Evolutionary conservation across 2,329 filamentous ascomycete genomes (phyloP).

Genomic region (Nemania sp.): DNA sequence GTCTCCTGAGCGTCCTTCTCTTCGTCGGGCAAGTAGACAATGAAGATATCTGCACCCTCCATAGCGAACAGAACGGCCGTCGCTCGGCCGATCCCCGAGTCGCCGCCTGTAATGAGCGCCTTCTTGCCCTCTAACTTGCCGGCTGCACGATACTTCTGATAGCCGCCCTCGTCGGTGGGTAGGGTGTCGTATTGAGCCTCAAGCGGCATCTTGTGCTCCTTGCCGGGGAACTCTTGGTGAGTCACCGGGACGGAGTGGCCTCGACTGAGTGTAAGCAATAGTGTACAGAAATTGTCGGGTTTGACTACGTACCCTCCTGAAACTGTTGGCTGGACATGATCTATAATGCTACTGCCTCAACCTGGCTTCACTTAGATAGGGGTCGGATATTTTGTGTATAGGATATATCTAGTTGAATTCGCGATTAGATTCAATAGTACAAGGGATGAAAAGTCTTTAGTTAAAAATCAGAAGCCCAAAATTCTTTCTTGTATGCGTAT

Average conservation of each 20-base stretch:
- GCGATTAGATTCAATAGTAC: neutral
- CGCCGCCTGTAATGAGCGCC: slow-evolving; percentile 84
- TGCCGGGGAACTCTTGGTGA: slow-evolving; percentile 58
- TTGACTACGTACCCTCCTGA: slow-evolving; percentile 49
- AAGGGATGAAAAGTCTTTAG: neutral
- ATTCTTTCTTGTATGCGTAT: neutral
- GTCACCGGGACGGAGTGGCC: slow-evolving; percentile 57
- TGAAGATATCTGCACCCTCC: slow-evolving; percentile 80
- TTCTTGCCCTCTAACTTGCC: slow-evolving; percentile 81
- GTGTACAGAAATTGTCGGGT: neutral
- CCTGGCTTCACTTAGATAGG: neutral
- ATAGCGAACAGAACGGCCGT: slow-evolving; percentile 82
- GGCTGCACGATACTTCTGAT: slow-evolving; percentile 78
- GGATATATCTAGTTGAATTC: no score
- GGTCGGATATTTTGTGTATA: no score
- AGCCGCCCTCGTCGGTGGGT: slow-evolving; percentile 75
- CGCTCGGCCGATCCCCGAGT: slow-evolving; percentile 82
- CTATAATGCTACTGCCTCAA: neutral
- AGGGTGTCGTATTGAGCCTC: slow-evolving; percentile 73
- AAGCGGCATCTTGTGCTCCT: slow-evolving; percentile 62
- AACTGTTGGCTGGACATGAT: slow-evolving; percentile 52
- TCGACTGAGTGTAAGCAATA: slow-evolving; percentile 36
- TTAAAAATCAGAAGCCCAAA: slow-evolving; percentile 27
- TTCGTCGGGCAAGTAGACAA: slow-evolving; percentile 80
- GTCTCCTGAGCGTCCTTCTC: slow-evolving; percentile 81